Conservation (phyloP, 2,329 filamentous ascomycete species). For the Sporothrix sp. region DNA sequence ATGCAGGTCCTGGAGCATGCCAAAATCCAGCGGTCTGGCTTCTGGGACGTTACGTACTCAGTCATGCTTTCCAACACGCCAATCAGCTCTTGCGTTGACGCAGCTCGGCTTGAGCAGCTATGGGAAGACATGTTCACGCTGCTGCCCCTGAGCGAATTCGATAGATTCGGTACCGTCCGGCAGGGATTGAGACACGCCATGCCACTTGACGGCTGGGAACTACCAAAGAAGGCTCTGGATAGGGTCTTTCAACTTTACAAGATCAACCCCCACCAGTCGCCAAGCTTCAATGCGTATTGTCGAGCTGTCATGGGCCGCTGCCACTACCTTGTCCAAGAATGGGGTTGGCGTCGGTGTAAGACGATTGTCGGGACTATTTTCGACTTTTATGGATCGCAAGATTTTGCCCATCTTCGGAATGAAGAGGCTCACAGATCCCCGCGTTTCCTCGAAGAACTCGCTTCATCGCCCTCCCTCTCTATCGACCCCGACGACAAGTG, state of each 20-base stretch:
- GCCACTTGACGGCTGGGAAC: conserved; percentile 48
- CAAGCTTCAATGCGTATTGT: conserved; percentile 58
- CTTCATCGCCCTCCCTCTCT: conserved; percentile 34
- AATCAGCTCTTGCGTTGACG: conserved; percentile 31
- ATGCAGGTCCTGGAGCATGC: conserved; percentile 44
- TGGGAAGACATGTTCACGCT: conserved; percentile 53
- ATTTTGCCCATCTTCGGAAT: conserved; percentile 52
- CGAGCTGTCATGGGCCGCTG: conserved; percentile 50
- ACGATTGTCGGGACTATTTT: conserved; percentile 52
- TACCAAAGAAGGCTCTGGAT: conserved; percentile 48
- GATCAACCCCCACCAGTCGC: conserved; percentile 42
- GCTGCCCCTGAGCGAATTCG: conserved; percentile 52
- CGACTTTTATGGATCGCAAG: conserved; percentile 56
- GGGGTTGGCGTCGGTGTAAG: conserved; percentile 54
- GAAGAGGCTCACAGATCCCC: conserved; percentile 55
- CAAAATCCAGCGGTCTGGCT: conserved; percentile 41
- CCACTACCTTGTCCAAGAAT: conserved; percentile 52
- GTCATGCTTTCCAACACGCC: conserved; percentile 29
- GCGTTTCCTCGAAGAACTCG: conserved; percentile 49
- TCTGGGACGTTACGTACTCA: conserved; percentile 50
- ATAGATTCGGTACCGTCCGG: conserved; percentile 41
- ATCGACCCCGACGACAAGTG: conserved; percentile 49
- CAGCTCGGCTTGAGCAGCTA: conserved; percentile 40
- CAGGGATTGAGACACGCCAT: conserved; percentile 28
- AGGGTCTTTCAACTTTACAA: conserved; percentile 50